phyloP scores from a whole-genome alignment of 139 green algal genomes.

The Chlorella sp. region DNA sequence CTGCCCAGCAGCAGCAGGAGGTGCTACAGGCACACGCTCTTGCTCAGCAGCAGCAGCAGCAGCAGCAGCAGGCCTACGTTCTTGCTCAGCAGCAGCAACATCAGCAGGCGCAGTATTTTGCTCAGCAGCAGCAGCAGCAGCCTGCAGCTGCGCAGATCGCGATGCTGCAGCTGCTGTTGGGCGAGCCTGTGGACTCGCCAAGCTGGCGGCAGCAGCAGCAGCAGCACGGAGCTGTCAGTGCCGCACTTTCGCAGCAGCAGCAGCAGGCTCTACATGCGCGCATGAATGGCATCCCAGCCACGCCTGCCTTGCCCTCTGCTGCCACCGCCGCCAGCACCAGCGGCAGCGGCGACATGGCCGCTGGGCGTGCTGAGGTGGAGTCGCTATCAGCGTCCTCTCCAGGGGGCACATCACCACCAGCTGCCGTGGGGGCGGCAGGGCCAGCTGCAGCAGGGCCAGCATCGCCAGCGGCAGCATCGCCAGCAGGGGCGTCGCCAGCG shows the following conservation, averaged over 20 bases:
- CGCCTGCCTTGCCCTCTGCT: neutral
- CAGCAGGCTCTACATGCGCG: neutral
- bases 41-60: neutral
- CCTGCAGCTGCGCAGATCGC: neutral
- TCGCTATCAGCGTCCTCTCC: neutral
- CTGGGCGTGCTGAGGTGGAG: neutral
- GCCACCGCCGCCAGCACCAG: neutral
- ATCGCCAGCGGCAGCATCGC: neutral
- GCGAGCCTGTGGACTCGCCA: neutral
- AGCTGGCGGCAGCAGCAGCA: neutral
- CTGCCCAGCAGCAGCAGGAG: conserved; percentile 7
- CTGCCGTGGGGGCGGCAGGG: neutral
- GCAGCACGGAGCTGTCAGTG: neutral
- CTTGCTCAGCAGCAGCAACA: neutral
- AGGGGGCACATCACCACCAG: neutral
- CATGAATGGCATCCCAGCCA: neutral
- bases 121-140: conserved; percentile 12
- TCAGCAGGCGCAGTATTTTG: neutral
- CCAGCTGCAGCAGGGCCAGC: neutral
- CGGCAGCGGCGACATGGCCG: neutral
- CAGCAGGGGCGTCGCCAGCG: neutral
- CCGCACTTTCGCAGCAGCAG: neutral
- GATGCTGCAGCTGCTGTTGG: conserved; percentile 5
- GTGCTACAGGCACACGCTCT: no score
- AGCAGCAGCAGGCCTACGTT: neutral